Evolutionary conservation across 495 filamentous ascomycete species (phyloP).

Genomic region (Aspergillus haitiensis): DNA sequence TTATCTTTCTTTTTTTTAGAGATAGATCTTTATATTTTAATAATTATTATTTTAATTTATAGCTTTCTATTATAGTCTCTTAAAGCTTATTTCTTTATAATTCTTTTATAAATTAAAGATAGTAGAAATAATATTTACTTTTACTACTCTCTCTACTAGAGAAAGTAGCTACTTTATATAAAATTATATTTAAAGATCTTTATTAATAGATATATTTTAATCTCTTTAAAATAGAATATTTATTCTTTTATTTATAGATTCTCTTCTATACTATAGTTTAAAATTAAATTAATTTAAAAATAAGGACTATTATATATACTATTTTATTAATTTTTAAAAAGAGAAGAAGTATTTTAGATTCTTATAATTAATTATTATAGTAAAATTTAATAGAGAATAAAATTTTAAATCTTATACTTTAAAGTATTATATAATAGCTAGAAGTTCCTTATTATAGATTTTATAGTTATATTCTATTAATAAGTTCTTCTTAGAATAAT

Average conservation of each 20-base stretch:
- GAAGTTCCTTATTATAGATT: constrained; percentile 7
- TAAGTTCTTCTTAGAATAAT: background rate
- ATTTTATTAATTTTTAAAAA: background rate
- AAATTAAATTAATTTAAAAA: background rate
- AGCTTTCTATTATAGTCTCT: no score
- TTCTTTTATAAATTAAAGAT: no score
- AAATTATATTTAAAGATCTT: no score
- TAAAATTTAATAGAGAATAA: constrained; percentile 8
- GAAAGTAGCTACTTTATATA: no score
- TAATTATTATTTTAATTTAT: no score
- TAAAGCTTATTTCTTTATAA: no score
- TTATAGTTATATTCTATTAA: background rate
- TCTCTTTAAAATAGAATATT: background rate
- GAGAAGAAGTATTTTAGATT: constrained; percentile 8
- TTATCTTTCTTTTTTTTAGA: background rate
- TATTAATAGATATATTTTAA: no score
- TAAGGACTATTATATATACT: background rate
- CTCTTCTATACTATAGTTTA: background rate
- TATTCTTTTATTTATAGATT: constrained; percentile 1
- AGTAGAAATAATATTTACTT: no score
- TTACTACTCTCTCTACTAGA: no score
- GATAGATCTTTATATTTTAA: background rate
- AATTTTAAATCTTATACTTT: constrained; percentile 5
- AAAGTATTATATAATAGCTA: constrained; percentile 9
- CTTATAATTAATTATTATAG: constrained; percentile 10